These are phyloP conservation scores for Candida methanosorbosa DNA, from an alignment of 805 yeast genomes.

Conservation along the genomic window DNA sequence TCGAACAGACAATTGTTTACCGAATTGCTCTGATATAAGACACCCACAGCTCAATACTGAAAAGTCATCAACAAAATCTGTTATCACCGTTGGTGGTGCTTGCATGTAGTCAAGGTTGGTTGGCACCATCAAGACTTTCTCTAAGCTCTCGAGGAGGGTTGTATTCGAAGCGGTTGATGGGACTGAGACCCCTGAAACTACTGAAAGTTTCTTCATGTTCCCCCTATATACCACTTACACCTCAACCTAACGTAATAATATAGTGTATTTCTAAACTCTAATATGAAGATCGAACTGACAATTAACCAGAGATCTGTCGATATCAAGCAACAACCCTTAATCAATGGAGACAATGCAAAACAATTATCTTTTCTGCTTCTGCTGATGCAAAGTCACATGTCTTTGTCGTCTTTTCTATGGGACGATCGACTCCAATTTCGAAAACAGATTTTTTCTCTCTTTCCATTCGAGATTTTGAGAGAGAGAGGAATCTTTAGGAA, in stretches of 20 bases:
- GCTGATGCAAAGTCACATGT: slow-evolving; percentile 6
- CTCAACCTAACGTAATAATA: no score
- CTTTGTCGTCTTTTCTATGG: background rate
- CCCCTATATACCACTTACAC: no score
- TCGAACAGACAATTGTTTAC: slow-evolving; percentile 12
- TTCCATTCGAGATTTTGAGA: background rate
- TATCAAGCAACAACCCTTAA: no score
- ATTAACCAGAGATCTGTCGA: no score
- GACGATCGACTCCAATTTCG: slow-evolving; percentile 13
- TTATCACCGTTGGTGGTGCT: slow-evolving; percentile 12
- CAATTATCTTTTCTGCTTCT: no score
- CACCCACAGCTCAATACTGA: slow-evolving; percentile 33
- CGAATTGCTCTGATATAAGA: slow-evolving; percentile 25
- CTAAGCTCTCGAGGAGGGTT: no score
- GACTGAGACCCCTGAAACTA: no score
- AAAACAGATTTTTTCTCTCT: background rate
- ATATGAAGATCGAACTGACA: no score
- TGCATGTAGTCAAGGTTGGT: slow-evolving; percentile 14
- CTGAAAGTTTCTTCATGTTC: no score
- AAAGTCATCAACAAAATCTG: slow-evolving; percentile 17
- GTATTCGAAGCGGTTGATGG: no score
- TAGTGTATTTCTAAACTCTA: no score
- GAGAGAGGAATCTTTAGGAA: background rate
- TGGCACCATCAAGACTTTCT: slow-evolving; percentile 12
- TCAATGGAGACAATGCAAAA: no score